These are phyloP conservation scores for Cinnamomum chago DNA, from an alignment of 164 flowering plant genomes.

Conservation along the genomic window DNA sequence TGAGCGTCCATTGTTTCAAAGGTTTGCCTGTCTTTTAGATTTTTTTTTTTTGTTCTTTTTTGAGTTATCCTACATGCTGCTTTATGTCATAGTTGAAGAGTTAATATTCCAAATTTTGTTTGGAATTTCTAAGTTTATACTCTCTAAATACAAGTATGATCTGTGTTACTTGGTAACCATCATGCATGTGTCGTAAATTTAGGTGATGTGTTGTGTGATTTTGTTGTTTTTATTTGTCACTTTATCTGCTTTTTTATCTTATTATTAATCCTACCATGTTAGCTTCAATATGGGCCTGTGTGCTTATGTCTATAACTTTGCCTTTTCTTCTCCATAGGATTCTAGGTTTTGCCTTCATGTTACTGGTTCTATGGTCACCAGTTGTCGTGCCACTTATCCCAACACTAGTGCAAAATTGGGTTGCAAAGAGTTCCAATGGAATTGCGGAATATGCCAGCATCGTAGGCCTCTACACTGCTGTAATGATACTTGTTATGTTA, in stretches of 20 bases:
- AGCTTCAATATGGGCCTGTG: not conserved
- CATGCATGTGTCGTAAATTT: not conserved
- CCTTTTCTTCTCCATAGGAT: slow-evolving; percentile 37
- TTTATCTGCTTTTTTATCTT: not conserved
- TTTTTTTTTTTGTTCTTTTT: not conserved
- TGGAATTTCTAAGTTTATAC: not conserved
- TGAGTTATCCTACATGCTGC: not conserved
- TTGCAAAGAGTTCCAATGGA: slow-evolving; percentile 46
- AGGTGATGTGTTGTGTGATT: not conserved
- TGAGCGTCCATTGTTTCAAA: slow-evolving; percentile 77
- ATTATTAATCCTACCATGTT: too few species aligned
- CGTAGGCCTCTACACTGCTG: slow-evolving; percentile 66
- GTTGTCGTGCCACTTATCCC: slow-evolving; percentile 82
- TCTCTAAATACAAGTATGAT: not conserved
- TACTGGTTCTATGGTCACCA: slow-evolving; percentile 90
- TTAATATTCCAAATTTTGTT: not conserved
- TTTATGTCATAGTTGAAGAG: not conserved
- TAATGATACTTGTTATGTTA: slow-evolving; percentile 50
- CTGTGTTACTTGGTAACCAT: not conserved
- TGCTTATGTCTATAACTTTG: not conserved
- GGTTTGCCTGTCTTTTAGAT: slow-evolving; percentile 33
- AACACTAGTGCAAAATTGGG: slow-evolving; percentile 72
- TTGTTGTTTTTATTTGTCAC: not conserved
- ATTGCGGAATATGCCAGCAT: slow-evolving; percentile 62
- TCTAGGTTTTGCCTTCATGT: slow-evolving; percentile 72